Conservation (phyloP, 1,284 basidiomycete species). For the Trametes polyzona region DNA sequence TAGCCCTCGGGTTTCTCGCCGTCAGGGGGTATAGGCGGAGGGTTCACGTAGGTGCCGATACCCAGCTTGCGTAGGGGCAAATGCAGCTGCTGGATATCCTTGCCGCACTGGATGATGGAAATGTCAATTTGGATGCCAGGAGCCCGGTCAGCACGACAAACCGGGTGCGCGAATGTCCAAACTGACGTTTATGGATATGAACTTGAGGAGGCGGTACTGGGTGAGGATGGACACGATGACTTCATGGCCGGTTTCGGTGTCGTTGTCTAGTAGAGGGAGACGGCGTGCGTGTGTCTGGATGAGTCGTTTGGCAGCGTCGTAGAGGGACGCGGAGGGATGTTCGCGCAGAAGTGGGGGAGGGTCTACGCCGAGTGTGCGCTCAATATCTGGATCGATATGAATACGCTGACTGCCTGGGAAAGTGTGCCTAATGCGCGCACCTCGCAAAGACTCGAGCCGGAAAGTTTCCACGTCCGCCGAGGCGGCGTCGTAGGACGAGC, state of each 20-base stretch:
- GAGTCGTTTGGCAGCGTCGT: conserved; percentile 88
- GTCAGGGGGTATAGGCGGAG: conserved; percentile 37
- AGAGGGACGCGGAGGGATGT: conserved; percentile 87
- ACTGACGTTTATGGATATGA: conserved; percentile 95
- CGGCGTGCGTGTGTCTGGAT: conserved; percentile 97
- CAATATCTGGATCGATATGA: conserved; percentile 67
- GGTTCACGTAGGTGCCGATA: conserved; percentile 91
- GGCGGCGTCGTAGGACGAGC: conserved; percentile 86
- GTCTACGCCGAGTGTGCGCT: conserved; percentile 89
- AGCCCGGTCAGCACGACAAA: conserved; percentile 9
- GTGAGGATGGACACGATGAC: conserved; percentile 96
- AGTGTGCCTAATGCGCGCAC: conserved; percentile 46
- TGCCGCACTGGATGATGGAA: conserved; percentile 60
- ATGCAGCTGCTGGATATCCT: conserved; percentile 78
- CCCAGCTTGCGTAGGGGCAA: conserved; percentile 84
- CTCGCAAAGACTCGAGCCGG: conserved; percentile 85
- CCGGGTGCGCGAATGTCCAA: conserved; percentile 7
- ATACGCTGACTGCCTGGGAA: conserved; percentile 18
- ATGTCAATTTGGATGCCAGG: conserved; percentile 6
- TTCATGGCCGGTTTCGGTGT: conserved; percentile 93
- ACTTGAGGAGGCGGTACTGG: conserved; percentile 97
- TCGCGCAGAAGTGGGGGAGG: conserved; percentile 91
- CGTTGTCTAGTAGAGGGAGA: conserved; percentile 91
- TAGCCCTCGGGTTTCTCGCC: conserved; percentile 48
- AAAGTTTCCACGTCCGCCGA: conserved; percentile 95